These are phyloP conservation scores for Cicer chorassanicum DNA, from an alignment of 306 rosid genomes.

Conservation along the genomic window DNA sequence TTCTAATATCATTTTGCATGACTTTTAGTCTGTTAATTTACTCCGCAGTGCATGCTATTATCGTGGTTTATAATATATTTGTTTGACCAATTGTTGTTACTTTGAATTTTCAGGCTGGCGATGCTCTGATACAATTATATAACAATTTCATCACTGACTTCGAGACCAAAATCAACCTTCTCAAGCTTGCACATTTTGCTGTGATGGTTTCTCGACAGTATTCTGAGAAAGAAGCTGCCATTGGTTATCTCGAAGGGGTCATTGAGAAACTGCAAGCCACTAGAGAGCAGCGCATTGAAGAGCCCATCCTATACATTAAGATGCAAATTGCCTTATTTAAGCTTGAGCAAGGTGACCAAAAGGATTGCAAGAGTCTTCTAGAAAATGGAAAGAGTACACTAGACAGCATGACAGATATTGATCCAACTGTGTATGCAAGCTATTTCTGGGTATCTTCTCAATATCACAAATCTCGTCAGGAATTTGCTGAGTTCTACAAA, in stretches of 20 bases:
- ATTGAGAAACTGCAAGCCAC: slow-evolving; percentile 90
- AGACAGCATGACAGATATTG: slow-evolving; percentile 99
- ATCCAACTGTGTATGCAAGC: slow-evolving; percentile 94
- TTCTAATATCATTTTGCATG: neutral
- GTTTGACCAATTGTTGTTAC: slow-evolving; percentile 30
- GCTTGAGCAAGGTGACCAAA: slow-evolving; percentile 87
- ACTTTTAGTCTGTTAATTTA: neutral
- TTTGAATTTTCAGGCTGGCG: slow-evolving; percentile 81
- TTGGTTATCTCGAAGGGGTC: slow-evolving; percentile 84
- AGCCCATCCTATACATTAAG: slow-evolving; percentile 89
- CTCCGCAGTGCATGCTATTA: slow-evolving; percentile 3
- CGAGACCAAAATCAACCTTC: slow-evolving; percentile 96
- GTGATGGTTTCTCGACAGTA: slow-evolving; percentile 96
- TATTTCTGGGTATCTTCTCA: slow-evolving; percentile 98
- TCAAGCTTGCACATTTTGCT: slow-evolving; percentile 98
- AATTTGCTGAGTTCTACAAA: slow-evolving; percentile 98
- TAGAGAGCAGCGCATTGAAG: slow-evolving; percentile 90
- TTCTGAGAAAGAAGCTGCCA: slow-evolving; percentile 93
- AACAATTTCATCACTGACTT: slow-evolving; percentile 98
- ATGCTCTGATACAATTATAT: slow-evolving; percentile 91
- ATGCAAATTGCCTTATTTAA: slow-evolving; percentile 88
- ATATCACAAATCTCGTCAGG: slow-evolving; percentile 78
- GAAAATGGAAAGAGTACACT: slow-evolving; percentile 95
- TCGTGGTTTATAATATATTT: neutral
- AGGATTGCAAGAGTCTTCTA: slow-evolving; percentile 86